These are phyloP conservation scores for Fusarium buharicum DNA, from an alignment of 2,329 filamentous ascomycete species.

Conservation along the genomic window DNA sequence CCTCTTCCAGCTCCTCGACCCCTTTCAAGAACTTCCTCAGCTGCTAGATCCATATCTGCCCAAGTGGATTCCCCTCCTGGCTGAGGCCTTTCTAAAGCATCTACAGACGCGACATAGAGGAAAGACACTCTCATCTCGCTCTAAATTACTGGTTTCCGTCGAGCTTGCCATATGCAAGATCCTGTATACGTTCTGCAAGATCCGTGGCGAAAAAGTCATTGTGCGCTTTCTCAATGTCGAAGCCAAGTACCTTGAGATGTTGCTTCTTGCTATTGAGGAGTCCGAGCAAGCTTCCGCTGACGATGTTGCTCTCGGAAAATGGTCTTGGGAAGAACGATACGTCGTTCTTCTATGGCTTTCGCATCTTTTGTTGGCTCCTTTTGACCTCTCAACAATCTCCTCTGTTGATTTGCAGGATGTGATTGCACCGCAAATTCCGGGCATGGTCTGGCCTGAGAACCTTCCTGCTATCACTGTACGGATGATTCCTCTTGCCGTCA, in stretches of 20 bases:
- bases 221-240: slow-evolving; percentile 92
- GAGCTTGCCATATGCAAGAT: slow-evolving; percentile 79
- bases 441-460: slow-evolving; percentile 65
- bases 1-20: slow-evolving; percentile 70
- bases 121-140: slow-evolving; percentile 50
- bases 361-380: slow-evolving; percentile 84
- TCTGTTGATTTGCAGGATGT: slow-evolving; percentile 62
- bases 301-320: slow-evolving; percentile 45
- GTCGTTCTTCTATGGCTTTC: slow-evolving; percentile 88
- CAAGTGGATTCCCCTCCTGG: slow-evolving; percentile 76
- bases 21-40: slow-evolving; percentile 95
- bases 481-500: slow-evolving; percentile 75
- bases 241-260: slow-evolving; percentile 81
- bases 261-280: slow-evolving; percentile 79
- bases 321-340: slow-evolving; percentile 90
- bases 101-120: slow-evolving; percentile 60
- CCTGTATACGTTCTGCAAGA: slow-evolving; percentile 92
- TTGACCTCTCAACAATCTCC: slow-evolving; percentile 89
- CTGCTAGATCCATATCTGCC: slow-evolving; percentile 87
- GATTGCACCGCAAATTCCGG: slow-evolving; percentile 55
- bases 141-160: slow-evolving; percentile 63
- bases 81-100: slow-evolving; percentile 78
- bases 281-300: slow-evolving; percentile 51
- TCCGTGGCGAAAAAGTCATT: slow-evolving; percentile 92
- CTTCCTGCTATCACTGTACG: slow-evolving; percentile 77